A percentile compares a stretch with the other conserved stretches of the same genome.
phyloP scores from a whole-genome alignment of 345 rosid genomes.

The Syzygium oleosum region DNA sequence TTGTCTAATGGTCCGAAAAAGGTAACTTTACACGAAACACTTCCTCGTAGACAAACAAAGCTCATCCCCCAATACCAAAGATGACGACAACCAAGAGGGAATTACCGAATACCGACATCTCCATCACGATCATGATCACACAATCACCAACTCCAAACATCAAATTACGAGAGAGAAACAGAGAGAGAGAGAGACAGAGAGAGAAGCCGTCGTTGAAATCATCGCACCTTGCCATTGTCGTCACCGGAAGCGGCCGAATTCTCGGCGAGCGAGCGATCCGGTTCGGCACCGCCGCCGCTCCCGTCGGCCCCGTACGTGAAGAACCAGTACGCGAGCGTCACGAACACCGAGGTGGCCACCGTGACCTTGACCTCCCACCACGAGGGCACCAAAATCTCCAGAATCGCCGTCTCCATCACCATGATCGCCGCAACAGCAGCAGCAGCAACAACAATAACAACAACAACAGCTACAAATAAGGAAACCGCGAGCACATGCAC shows the following conservation, averaged over 20 bases:
- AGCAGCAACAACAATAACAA: background rate
- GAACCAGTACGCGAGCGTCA: constrained; percentile 53
- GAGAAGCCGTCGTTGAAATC: background rate
- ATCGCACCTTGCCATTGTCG: constrained; percentile 57
- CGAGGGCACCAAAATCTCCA: constrained; percentile 60
- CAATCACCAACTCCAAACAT: background rate
- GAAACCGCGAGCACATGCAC: background rate
- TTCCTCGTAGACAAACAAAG: background rate
- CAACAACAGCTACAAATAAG: background rate
- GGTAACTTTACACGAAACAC: background rate
- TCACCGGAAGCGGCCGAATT: constrained; percentile 27
- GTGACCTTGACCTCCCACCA: constrained; percentile 86
- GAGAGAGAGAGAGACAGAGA: background rate
- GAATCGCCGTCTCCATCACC: constrained; percentile 13
- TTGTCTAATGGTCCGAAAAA: background rate
- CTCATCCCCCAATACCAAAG: background rate
- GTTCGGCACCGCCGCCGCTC: constrained; percentile 18
- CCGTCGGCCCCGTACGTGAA: constrained; percentile 35
- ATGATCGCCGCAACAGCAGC: background rate
- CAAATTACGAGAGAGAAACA: background rate
- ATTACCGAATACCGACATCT: background rate
- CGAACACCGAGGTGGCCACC: constrained; percentile 51
- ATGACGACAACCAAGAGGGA: background rate
- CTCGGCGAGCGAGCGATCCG: constrained; percentile 37
- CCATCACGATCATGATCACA: background rate